Base-by-base conservation (phyloP, 2,329 filamentous ascomycete species). In the Aureobasidium lini region DNA sequence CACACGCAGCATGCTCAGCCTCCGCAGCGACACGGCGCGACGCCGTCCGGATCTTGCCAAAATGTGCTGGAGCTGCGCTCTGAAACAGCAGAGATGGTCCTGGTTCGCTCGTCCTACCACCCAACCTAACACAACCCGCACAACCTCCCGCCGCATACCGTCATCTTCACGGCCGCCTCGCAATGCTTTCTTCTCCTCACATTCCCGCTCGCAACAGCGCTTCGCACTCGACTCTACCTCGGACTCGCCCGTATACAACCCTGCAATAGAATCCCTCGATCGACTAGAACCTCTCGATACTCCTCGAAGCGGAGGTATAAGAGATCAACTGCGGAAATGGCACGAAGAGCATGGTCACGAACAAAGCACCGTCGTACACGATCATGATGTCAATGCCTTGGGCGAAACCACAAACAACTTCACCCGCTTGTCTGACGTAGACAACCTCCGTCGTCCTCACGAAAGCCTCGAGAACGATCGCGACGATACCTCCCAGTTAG, bases 301-400 rank as follows among this genome's bases (percentile, higher is more conserved):
- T 1, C n/a, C 52, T 13, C 34, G 28, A 34, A 37, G 37, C 16
- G 34, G 48, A 11, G 60, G 63, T 34, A 73, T 76, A 57, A 68
- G 74, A 57, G 65, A 71, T 29, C 66, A 71, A 56, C 65, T 76
- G 13, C 69, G 68, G 52, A 57, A 69, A 66, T 81, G 78, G 78
- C 74, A 81, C 63, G 62, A 70, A 28, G 65, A 75, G 29, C 68
- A 77, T 62, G 74, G 62, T 62, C 54, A 60, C 60, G 64, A 62
- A 49, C 60, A 23, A 66, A 68, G 66, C 4, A 57, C 62, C 31
- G 32, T 63, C 15, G 57, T 54, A 39, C 47, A 64, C 63, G 56
- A 69, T 56, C 62, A 64, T 28, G 60, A 63, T 13, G 63, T 64
- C 29, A 66, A 69, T 47, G 61, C 67, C 15, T 67, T 73, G 15